Base-by-base conservation (phyloP, 2,329 filamentous ascomycete species). In the Trematosphaeria pertusa region DNA sequence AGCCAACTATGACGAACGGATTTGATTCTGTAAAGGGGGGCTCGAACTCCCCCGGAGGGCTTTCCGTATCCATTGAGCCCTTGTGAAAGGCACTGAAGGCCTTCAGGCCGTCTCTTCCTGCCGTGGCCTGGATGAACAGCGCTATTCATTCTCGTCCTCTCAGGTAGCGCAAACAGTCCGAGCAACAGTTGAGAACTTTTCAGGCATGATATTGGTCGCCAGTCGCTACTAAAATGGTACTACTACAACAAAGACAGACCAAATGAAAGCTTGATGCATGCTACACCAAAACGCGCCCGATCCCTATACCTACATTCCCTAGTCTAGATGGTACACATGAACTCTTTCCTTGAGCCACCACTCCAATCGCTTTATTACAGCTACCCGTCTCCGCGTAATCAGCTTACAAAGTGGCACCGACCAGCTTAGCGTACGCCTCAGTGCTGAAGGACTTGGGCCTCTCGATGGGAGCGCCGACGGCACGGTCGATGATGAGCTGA, bases 401-500 rank as follows among this genome's bases (percentile, higher is more conserved):
- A 52, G 50, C 44, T 89, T 91, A 97, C 78, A 96, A 82, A 81
- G 91, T 91, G 72, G 92, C 91, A 75, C 85, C 85, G 61, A 89
- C 87, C 65, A 97, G 86, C 86, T 97, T 93, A 76, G 90, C 86
- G 84, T 91, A 97, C 75, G 93, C 93, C 73, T 92, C 91, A 52
- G 94, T 99, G 75, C 89, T 95, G 89, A 97, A 99, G 56, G 88
- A 93, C 89, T 99, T 99, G 78, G 94, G 94, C 74, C 94, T 85
- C 87, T 99, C 94, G 70, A 99, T 99, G 65, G 94, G 94, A 64
- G 91, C 89, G 74, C 94, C 94, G 62, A 97, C 84, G 65, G 93
- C 94, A 74, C 94, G 93, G 86, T 99, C 94, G 72, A 99, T 97
- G 84, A 99, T 99, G 75, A 99, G 86, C 85, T 99, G 94, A 69